Conservation (phyloP, 306 rosid species). For the Arachis hypogaea region DNA sequence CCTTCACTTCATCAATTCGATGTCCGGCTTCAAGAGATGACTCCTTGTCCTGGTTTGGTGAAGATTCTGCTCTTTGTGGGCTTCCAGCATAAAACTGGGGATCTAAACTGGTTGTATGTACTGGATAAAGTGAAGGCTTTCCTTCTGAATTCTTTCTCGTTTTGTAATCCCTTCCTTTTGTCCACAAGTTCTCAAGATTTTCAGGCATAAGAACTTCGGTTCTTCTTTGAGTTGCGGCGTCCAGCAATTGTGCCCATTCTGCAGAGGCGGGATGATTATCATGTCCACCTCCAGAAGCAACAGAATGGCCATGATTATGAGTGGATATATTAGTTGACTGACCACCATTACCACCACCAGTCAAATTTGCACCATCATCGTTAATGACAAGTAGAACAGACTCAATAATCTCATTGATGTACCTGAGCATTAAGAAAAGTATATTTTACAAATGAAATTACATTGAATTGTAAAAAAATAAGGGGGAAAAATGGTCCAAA, state of each 20-base stretch:
- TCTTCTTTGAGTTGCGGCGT: slow-evolving; percentile 89
- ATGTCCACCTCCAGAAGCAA: slow-evolving; percentile 31
- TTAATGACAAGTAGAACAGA: slow-evolving; percentile 59
- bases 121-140: slow-evolving; percentile 32
- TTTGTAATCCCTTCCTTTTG: slow-evolving; percentile 90
- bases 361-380: slow-evolving; percentile 48
- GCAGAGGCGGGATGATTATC: slow-evolving; percentile 54
- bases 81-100: slow-evolving; percentile 44
- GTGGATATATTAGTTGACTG: slow-evolving; percentile 51
- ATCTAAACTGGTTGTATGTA: slow-evolving; percentile 46
- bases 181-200: slow-evolving; percentile 98
- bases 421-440: slow-evolving; percentile 59
- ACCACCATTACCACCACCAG: slow-evolving; percentile 43
- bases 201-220: slow-evolving; percentile 96
- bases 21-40: slow-evolving; percentile 36
- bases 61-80: slow-evolving; percentile 43
- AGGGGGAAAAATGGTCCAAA: background rate
- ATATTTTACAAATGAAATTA: slow-evolving; percentile 27
- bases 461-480: slow-evolving; percentile 10
- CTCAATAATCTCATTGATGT: slow-evolving; percentile 82
- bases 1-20: slow-evolving; percentile 53
- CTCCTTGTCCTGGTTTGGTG: slow-evolving; percentile 47
- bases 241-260: slow-evolving; percentile 82
- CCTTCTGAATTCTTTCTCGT: slow-evolving; percentile 57
- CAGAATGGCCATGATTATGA: slow-evolving; percentile 55